phyloP scores from a whole-genome alignment of 352 stramenopile species.

The Phytophthora rubi region DNA sequence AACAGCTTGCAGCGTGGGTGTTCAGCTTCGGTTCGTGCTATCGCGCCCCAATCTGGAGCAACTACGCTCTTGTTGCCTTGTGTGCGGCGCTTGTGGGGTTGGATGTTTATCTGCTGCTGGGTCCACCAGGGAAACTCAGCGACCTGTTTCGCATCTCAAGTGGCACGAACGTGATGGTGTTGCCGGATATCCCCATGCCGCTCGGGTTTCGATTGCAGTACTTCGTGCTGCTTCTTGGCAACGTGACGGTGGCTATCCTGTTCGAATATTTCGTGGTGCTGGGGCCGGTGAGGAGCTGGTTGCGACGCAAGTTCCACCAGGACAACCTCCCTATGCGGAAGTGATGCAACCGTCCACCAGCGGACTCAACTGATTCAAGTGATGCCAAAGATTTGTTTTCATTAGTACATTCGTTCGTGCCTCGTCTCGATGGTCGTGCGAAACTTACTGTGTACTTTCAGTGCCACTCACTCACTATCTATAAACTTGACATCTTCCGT shows the following conservation, averaged over 20 bases:
- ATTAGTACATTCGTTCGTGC: background rate
- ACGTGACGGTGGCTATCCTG: slow-evolving; percentile 42
- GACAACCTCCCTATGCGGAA: slow-evolving; percentile 54
- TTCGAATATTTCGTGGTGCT: slow-evolving; percentile 54
- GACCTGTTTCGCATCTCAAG: slow-evolving; percentile 55
- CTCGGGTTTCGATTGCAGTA: slow-evolving; percentile 46
- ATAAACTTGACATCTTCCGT: no score
- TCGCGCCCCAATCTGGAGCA: slow-evolving; percentile 12
- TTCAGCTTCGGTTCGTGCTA: slow-evolving; percentile 54
- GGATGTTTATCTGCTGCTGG: slow-evolving; percentile 39
- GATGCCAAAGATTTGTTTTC: background rate
- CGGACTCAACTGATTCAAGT: background rate
- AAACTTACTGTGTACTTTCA: background rate
- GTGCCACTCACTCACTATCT: no score
- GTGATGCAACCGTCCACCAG: slow-evolving; percentile 16
- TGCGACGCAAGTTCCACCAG: slow-evolving; percentile 59
- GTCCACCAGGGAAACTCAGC: slow-evolving; percentile 34
- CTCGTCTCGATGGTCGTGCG: background rate
- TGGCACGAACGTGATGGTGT: slow-evolving; percentile 53
- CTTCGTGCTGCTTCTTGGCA: slow-evolving; percentile 41
- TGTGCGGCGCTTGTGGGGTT: slow-evolving; percentile 1
- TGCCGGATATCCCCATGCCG: slow-evolving; percentile 59
- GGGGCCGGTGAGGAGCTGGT: slow-evolving; percentile 53
- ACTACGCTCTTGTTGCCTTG: background rate
- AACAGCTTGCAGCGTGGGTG: slow-evolving; percentile 32